Evolutionary conservation across 345 rosid species (phyloP).

Genomic region (Lumnitzera racemosa): DNA sequence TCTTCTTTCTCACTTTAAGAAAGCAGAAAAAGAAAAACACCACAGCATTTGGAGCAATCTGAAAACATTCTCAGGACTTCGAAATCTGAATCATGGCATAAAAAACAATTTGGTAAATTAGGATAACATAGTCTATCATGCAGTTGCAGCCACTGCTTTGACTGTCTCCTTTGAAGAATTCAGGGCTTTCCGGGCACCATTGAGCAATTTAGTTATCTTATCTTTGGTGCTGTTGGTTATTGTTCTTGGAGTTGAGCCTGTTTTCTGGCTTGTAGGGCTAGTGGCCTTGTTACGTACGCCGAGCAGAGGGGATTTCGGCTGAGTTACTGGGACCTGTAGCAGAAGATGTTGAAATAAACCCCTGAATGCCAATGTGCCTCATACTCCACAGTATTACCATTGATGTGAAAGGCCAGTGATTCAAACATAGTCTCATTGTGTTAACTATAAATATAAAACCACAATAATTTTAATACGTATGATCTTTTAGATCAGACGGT

Average conservation of each 20-base stretch:
- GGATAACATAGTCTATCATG: neutral
- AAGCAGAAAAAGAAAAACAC: too few species aligned
- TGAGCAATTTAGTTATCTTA: constrained; percentile 16
- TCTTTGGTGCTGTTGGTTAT: constrained; percentile 14
- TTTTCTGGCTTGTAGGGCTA: constrained; percentile 3
- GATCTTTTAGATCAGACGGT: too few species aligned
- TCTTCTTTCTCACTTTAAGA: too few species aligned
- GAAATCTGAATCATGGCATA: too few species aligned
- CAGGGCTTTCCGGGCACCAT: constrained; percentile 19
- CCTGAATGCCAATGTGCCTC: neutral
- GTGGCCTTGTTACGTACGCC: constrained; percentile 6
- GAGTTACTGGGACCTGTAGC: constrained; percentile 7
- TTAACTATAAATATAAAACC: too few species aligned
- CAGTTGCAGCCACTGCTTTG: constrained; percentile 10
- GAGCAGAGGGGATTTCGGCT: constrained; percentile 10
- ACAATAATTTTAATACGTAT: too few species aligned
- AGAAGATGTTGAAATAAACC: too few species aligned
- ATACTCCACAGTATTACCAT: neutral
- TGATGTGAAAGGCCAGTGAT: too few species aligned
- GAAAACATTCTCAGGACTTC: neutral
- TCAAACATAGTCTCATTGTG: neutral
- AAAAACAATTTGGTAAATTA: too few species aligned
- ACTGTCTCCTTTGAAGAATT: constrained; percentile 11
- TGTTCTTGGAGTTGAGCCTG: constrained; percentile 6
- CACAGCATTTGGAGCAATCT: too few species aligned